Evolutionary conservation across 1,139 yeast genomes (phyloP).

Genomic region (Scheffersomyces quercinus): DNA sequence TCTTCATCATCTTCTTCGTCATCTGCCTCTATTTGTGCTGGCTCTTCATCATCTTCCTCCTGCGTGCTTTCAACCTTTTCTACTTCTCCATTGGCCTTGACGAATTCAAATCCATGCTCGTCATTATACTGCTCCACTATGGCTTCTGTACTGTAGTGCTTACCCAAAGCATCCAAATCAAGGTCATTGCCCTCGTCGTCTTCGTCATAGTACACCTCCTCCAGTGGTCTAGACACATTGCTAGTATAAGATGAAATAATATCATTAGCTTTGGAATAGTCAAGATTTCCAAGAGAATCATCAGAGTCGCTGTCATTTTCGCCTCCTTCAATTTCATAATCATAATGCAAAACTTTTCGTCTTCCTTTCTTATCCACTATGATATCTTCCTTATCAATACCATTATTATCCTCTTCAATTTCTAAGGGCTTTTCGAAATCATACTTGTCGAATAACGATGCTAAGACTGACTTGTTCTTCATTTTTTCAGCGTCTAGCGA

Average conservation of each 20-base stretch:
- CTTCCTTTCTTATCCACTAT: slow-evolving; percentile 52
- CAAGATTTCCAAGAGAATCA: slow-evolving; percentile 19
- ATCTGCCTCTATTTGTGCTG: slow-evolving; percentile 5
- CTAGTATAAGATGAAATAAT: slow-evolving; percentile 23
- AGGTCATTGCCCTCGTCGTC: slow-evolving; percentile 42
- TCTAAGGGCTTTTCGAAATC: slow-evolving; percentile 66
- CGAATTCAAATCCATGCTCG: slow-evolving; percentile 22
- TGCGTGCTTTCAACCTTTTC: slow-evolving; percentile 13
- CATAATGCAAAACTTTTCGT: slow-evolving; percentile 32
- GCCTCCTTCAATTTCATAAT: slow-evolving; percentile 39
- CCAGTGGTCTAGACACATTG: slow-evolving; percentile 24
- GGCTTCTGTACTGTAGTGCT: slow-evolving; percentile 30
- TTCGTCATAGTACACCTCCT: slow-evolving; percentile 43
- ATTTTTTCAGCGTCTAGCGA: slow-evolving; percentile 18
- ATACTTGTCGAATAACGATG: slow-evolving; percentile 49
- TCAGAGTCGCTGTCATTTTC: slow-evolving; percentile 18
- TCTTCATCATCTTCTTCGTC: slow-evolving; percentile 6
- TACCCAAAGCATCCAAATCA: slow-evolving; percentile 29
- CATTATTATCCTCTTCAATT: slow-evolving; percentile 48
- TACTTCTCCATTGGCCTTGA: slow-evolving; percentile 11
- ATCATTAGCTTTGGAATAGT: slow-evolving; percentile 14
- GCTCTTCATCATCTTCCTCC: slow-evolving; percentile 7
- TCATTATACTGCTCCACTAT: slow-evolving; percentile 25
- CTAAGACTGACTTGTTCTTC: slow-evolving; percentile 49
- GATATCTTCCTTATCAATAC: slow-evolving; percentile 41